Conservation (phyloP, 192 early-diverging fungal genomes). For the Oehlia diaphana region DNA sequence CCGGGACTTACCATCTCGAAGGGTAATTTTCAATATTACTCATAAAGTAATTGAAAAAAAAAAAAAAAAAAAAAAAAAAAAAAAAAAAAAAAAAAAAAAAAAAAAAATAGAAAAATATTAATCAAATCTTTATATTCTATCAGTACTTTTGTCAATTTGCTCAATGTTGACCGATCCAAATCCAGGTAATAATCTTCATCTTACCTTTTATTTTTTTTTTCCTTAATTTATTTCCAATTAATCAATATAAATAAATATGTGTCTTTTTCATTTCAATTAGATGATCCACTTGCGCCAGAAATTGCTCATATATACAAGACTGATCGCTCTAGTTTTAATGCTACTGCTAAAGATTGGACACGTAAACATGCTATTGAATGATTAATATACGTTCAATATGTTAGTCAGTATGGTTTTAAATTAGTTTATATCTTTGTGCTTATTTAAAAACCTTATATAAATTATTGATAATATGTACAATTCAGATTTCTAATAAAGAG, state of each 20-base stretch:
- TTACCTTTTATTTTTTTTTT: no score
- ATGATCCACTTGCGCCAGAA: constrained; percentile 98
- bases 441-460: no score
- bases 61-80: no score
- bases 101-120: neutral
- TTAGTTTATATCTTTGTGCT: no score
- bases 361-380: constrained; percentile 76
- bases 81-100: no score
- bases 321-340: constrained; percentile 82
- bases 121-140: neutral
- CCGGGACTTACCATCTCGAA: constrained; percentile 98
- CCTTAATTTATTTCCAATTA: no score
- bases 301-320: constrained; percentile 98
- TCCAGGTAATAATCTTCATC: constrained; percentile 53
- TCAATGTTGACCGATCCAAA: constrained; percentile 99
- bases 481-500: no score
- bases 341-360: constrained; percentile 92
- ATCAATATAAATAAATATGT: no score
- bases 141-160: constrained; percentile 97
- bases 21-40: constrained; percentile 39
- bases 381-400: no score
- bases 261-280: constrained; percentile 32
- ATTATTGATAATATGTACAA: no score
- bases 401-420: no score
- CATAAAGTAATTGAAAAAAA: no score